Percentiles rank a stretch among this genome's conserved stretches.
Evolutionary conservation across 2,329 filamentous ascomycete species (phyloP).

Genomic region (Iodosphaeria phyllophila): DNA sequence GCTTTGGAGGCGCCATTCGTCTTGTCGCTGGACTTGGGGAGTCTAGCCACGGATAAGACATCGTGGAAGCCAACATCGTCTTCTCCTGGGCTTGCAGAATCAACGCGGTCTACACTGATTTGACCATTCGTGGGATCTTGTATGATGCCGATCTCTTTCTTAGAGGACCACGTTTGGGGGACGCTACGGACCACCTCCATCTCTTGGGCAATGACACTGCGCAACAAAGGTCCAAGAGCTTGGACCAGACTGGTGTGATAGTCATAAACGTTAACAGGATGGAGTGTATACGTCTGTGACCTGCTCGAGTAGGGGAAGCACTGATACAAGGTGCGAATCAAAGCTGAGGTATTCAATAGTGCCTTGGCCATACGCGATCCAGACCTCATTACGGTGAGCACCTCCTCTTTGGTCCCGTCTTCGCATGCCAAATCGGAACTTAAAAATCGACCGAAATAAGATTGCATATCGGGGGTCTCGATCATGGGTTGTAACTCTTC

Average conservation of each 20-base stretch:
- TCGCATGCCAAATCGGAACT: conserved; percentile 15
- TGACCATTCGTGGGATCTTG: conserved; percentile 5
- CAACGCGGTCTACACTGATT: conserved; percentile 2
- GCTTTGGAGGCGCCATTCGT: conserved; percentile 7
- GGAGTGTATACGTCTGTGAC: conserved; percentile 46
- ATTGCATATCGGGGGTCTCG: conserved; percentile 25
- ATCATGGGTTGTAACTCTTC: conserved; percentile 50
- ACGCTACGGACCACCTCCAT: conserved; percentile 56
- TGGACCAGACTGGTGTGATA: conserved; percentile 60
- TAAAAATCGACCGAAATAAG: conserved; percentile 58
- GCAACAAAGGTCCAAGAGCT: conserved; percentile 59
- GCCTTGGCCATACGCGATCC: conserved; percentile 69
- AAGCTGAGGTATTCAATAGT: conserved; percentile 55
- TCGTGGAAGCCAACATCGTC: conserved; percentile 12
- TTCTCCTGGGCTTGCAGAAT: conserved; percentile 3
- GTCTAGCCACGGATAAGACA: conserved; percentile 9
- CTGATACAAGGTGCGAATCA: conserved; percentile 57
- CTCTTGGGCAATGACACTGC: conserved; percentile 71
- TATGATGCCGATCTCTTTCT: conserved; percentile 14
- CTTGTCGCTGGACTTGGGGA: conserved; percentile 9
- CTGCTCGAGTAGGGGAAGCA: conserved; percentile 55
- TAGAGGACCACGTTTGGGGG: conserved; percentile 44
- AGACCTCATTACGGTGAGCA: conserved; percentile 25
- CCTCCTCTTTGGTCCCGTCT: conserved; percentile 13
- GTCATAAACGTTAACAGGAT: conserved; percentile 66